Percentiles rank a stretch among this genome's conserved stretches.
These are phyloP conservation scores for Purpureocillium lavendulum DNA, from an alignment of 2,329 filamentous ascomycete species.

Conservation along the genomic window DNA sequence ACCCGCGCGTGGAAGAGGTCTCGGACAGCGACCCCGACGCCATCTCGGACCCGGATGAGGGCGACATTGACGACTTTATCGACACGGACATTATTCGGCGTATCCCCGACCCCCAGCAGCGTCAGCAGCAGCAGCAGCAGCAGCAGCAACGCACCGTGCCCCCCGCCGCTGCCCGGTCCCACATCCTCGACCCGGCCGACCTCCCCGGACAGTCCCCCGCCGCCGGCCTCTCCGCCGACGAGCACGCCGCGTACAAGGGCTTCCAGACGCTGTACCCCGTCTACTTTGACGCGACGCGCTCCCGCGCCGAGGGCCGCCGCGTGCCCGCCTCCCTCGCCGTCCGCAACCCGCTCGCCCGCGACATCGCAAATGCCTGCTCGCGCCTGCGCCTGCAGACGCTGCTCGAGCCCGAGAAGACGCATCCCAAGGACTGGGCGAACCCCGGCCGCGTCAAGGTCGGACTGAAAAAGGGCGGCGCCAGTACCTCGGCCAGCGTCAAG, in stretches of 20 bases:
- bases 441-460: slow-evolving; percentile 80
- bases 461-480: slow-evolving; percentile 42
- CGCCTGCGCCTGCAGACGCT: slow-evolving; percentile 62
- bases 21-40: slow-evolving; percentile 64
- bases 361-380: slow-evolving; percentile 81
- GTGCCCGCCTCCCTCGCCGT: slow-evolving; percentile 68
- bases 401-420: slow-evolving; percentile 84
- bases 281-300: slow-evolving; percentile 78
- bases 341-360: slow-evolving; percentile 75
- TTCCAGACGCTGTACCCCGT: slow-evolving; percentile 91
- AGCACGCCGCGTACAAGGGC: slow-evolving; percentile 55
- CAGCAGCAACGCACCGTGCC: slow-evolving; percentile 12
- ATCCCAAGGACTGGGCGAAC: slow-evolving; percentile 97
- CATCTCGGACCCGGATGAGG: slow-evolving; percentile 74
- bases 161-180: slow-evolving; percentile 12
- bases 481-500: slow-evolving; percentile 45
- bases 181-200: slow-evolving; percentile 19
- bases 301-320: slow-evolving; percentile 71
- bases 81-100: slow-evolving; percentile 49
- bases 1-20: slow-evolving; percentile 87
- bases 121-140: slow-evolving; percentile 16
- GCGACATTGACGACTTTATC: slow-evolving; percentile 62
- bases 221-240: slow-evolving; percentile 26
- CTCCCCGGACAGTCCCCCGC: slow-evolving; percentile 19
- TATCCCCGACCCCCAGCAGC: slow-evolving; percentile 21